Base-by-base conservation (phyloP, 2,329 filamentous ascomycete species). In the Epichloe typhina region DNA sequence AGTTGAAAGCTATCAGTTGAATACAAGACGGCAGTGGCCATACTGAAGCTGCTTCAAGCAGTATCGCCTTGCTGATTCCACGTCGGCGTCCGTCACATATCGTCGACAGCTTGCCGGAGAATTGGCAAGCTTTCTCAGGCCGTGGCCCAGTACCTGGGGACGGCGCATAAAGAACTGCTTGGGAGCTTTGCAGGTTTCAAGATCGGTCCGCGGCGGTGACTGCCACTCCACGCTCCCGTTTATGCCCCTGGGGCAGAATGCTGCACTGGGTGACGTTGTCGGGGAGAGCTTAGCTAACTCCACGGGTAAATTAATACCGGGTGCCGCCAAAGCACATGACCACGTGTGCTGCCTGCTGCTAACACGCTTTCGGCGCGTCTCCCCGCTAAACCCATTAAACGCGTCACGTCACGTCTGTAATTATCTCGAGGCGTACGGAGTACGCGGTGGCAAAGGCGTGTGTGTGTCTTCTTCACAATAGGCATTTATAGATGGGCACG, bases 41-140 rank as follows among this genome's bases (percentile, higher is more conserved):
- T 64, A 77, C 73, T 72, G 69, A 40, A 81, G 63, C 59, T 80
- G 76, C 51, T 69, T 67, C 26, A 72, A 57, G 62, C 77, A 81
- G 59, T 80, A 80, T 49, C 67, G 65, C 50, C 76, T 69, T 19
- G 77, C 77, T 52, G 74, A 72, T 38, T 69, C 69, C 46, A 80
- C 64, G 40, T 80, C 76, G 26, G 69, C 66, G 36, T 76, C 71
- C 2, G 74, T 76, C 50, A 72, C 69, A 48, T 75, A 72, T 52
- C 64, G 65, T 50, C 75, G 70, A 46, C 66, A 57, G 52, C 50
- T 54, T 36, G 56, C 50, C 38, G 57, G 56, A 51, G 57, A 57
- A 46, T 51, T 51, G 51, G 57, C 57, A 47, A 70, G 65, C 64
- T 64, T 62, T 55, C 60, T 63, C 51, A 73, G 62, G 63, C 65